Percentiles rank a stretch among this genome's conserved stretches.
Evolutionary conservation across 208 protist genomes (phyloP).

Genomic region (Trypanosoma avium): DNA sequence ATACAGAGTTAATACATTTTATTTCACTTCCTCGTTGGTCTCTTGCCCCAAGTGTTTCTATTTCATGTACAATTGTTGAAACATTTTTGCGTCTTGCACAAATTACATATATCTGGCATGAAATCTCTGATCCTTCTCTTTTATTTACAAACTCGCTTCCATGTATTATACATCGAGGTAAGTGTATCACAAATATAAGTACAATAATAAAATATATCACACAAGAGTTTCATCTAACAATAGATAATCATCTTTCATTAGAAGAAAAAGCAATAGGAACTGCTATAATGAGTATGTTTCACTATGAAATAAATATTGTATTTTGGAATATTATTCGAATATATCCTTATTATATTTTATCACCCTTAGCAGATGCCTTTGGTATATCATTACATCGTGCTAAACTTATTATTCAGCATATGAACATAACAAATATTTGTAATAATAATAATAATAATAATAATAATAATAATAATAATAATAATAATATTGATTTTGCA

Average conservation of each 20-base stretch:
- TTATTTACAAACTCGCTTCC: constrained; percentile 43
- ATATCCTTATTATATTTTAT: too few relatives aligned
- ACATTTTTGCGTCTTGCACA: constrained; percentile 51
- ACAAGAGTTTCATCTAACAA: constrained; percentile 31
- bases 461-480: too few relatives aligned
- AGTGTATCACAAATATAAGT: constrained; percentile 24
- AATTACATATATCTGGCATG: constrained; percentile 53
- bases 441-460: too few relatives aligned
- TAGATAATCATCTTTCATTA: constrained; percentile 39
- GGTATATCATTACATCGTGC: too few relatives aligned
- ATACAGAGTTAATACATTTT: too few relatives aligned
- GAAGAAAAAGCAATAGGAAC: constrained; percentile 47
- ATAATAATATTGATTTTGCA: too few relatives aligned
- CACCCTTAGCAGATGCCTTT: too few relatives aligned
- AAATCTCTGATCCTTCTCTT: constrained; percentile 33
- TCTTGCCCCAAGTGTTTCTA: constrained; percentile 46
- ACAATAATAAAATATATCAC: constrained; percentile 50
- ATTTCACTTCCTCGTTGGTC: constrained; percentile 51
- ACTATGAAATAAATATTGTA: constrained; percentile 45
- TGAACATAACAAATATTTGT: too few relatives aligned
- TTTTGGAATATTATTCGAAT: too few relatives aligned
- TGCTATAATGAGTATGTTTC: constrained; percentile 35
- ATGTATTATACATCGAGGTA: constrained; percentile 43
- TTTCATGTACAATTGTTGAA: constrained; percentile 52
- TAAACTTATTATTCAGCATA: too few relatives aligned